Evolutionary conservation across 2,329 filamentous ascomycete species (phyloP).

Genomic region (Ophiosphaerella korrae): DNA sequence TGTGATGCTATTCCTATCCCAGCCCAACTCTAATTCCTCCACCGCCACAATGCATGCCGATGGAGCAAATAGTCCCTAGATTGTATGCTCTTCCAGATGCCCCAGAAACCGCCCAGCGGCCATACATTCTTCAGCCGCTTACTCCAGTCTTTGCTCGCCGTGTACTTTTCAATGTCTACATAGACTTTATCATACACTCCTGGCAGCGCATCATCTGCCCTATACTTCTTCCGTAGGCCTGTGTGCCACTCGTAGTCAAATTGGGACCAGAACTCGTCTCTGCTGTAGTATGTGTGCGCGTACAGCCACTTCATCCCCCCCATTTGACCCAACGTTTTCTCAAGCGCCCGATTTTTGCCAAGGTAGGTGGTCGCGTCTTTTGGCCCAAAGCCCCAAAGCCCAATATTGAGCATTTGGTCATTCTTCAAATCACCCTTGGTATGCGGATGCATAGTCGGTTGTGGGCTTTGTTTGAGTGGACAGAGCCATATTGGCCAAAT

Average conservation of each 20-base stretch:
- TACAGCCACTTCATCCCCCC: slow-evolving; percentile 74
- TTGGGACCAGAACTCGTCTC: slow-evolving; percentile 70
- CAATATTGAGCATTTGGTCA: slow-evolving; percentile 59
- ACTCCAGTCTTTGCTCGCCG: slow-evolving; percentile 29
- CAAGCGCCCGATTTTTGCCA: slow-evolving; percentile 63
- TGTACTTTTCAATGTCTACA: slow-evolving; percentile 45
- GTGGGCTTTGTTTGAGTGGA: slow-evolving; percentile 46
- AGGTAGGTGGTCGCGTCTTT: slow-evolving; percentile 52
- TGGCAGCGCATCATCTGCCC: slow-evolving; percentile 61
- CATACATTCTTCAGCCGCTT: slow-evolving; percentile 35
- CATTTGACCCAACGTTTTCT: slow-evolving; percentile 63
- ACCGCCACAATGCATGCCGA: slow-evolving; percentile 42
- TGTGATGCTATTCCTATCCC: too few species aligned
- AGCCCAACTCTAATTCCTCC: slow-evolving; percentile 10
- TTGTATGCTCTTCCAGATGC: slow-evolving; percentile 46
- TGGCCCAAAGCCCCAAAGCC: slow-evolving; percentile 77
- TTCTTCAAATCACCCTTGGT: slow-evolving; percentile 33
- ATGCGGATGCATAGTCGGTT: slow-evolving; percentile 43
- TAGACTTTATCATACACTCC: slow-evolving; percentile 72
- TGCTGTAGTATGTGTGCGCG: slow-evolving; percentile 70
- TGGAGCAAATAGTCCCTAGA: slow-evolving; percentile 45
- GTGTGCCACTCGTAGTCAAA: slow-evolving; percentile 68
- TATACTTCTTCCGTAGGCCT: slow-evolving; percentile 61
- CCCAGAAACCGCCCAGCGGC: slow-evolving; percentile 47
- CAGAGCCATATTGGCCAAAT: slow-evolving; percentile 58